Percentiles rank a stretch among this genome's conserved stretches.
Conservation (phyloP, 306 rosid genomes). For the Vachellia collinsii region DNA sequence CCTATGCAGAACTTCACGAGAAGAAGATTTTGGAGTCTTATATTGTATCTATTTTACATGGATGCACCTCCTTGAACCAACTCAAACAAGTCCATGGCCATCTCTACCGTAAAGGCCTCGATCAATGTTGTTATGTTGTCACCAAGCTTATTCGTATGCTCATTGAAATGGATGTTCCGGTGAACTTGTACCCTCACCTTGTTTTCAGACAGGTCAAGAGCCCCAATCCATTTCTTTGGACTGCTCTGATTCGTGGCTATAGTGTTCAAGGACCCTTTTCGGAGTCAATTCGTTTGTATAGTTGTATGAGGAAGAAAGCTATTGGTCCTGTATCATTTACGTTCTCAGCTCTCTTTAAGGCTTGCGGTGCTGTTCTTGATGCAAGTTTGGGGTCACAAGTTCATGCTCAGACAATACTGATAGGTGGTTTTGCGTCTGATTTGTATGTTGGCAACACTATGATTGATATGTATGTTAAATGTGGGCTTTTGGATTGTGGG, state of each 20-base stretch:
- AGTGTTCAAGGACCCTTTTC: constrained; percentile 51
- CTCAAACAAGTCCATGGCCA: constrained; percentile 68
- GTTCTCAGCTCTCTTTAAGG: constrained; percentile 73
- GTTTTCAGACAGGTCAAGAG: constrained; percentile 59
- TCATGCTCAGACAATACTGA: constrained; percentile 66
- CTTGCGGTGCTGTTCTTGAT: constrained; percentile 43
- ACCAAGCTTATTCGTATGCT: constrained; percentile 74
- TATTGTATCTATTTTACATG: constrained; percentile 47
- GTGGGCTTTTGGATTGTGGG: constrained; percentile 53
- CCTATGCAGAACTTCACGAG: constrained; percentile 33
- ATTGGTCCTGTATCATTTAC: constrained; percentile 68
- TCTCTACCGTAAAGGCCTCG: constrained; percentile 51
- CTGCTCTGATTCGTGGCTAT: constrained; percentile 76
- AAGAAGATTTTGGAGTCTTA: constrained; percentile 51
- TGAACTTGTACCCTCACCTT: constrained; percentile 58
- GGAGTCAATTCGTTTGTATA: constrained; percentile 52
- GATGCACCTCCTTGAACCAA: constrained; percentile 45
- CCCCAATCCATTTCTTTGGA: constrained; percentile 86
- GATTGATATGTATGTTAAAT: constrained; percentile 75
- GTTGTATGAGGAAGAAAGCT: constrained; percentile 54
- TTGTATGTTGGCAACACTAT: constrained; percentile 66
- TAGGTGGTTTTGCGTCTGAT: constrained; percentile 78
- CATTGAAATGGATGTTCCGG: constrained; percentile 47
- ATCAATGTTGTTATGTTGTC: constrained; percentile 64
- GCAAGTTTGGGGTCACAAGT: constrained; percentile 59